Percentiles rank a stretch among this genome's conserved stretches.
phyloP scores from a whole-genome alignment of 306 rosid genomes.

The Alnus rubra region DNA sequence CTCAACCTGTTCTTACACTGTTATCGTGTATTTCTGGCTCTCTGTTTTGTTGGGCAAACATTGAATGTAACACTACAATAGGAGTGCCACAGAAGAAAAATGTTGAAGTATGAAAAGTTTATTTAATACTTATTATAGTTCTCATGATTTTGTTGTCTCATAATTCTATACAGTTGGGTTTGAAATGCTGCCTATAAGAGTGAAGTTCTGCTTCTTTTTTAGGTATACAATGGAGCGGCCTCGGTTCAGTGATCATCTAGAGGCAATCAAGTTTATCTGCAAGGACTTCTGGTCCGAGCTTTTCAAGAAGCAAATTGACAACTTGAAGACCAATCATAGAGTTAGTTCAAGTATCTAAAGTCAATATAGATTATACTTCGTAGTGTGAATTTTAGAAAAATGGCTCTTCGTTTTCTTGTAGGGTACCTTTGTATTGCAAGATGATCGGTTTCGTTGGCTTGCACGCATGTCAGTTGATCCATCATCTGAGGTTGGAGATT shows the following conservation, averaged over 20 bases:
- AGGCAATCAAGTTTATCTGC: conserved; percentile 62
- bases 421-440: conserved; percentile 99
- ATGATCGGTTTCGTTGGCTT: conserved; percentile 84
- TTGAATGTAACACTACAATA: not conserved
- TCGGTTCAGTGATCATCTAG: conserved; percentile 87
- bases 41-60: not conserved
- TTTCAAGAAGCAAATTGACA: conserved; percentile 97
- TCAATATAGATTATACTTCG: not conserved
- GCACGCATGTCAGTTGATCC: conserved; percentile 77
- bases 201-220: conserved; percentile 1
- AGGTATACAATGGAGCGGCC: conserved; percentile 97
- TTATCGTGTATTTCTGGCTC: not conserved
- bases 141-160: not conserved
- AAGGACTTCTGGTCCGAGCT: conserved; percentile 99
- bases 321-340: conserved; percentile 93
- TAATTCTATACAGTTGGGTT: not conserved
- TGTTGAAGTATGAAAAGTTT: not conserved
- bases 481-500: conserved; percentile 51
- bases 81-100: not conserved
- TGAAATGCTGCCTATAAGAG: conserved; percentile 6
- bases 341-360: conserved; percentile 41
- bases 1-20: not conserved
- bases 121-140: conserved; percentile 16
- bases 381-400: conserved; percentile 18
- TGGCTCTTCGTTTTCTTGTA: conserved; percentile 34